A percentile compares a stretch with the other conserved stretches of the same genome.
Conservation (phyloP, 2,329 filamentous ascomycete species). For the Podosphaera fusca region DNA sequence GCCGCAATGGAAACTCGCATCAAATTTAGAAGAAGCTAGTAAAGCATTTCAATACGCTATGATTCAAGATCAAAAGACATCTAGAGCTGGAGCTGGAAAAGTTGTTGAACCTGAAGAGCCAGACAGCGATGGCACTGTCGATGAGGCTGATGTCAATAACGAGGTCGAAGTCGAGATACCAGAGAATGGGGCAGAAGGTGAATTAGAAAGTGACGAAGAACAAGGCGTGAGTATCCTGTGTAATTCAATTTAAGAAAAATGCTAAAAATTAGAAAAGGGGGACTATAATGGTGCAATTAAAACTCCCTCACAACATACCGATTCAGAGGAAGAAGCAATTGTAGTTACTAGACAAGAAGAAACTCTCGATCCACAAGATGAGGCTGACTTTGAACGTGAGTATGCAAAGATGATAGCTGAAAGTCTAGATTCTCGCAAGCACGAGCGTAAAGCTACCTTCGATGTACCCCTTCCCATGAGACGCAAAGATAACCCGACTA, state of each 20-base stretch:
- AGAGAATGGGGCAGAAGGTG: slow-evolving; percentile 23
- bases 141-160: slow-evolving; percentile 37
- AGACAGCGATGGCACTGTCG: slow-evolving; percentile 46
- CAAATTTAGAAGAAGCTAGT: slow-evolving; percentile 60
- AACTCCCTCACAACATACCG: slow-evolving; percentile 30
- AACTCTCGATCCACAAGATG: slow-evolving; percentile 73
- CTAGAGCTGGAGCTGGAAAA: slow-evolving; percentile 38
- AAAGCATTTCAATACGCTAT: slow-evolving; percentile 72
- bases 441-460: slow-evolving; percentile 82
- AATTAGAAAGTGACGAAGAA: slow-evolving; percentile 30
- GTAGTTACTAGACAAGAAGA: slow-evolving; percentile 81
- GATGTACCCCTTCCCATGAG: slow-evolving; percentile 95
- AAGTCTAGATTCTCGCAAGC: slow-evolving; percentile 84
- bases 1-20: slow-evolving; percentile 78
- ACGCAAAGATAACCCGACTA: slow-evolving; percentile 25
- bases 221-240: slow-evolving; percentile 23
- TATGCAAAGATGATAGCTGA: slow-evolving; percentile 98
- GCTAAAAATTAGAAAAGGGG: slow-evolving; percentile 2
- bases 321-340: slow-evolving; percentile 64
- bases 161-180: slow-evolving; percentile 32
- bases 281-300: slow-evolving; percentile 26
- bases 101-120: slow-evolving; percentile 47
- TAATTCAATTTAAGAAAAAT: neutral
- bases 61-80: slow-evolving; percentile 65
- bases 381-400: slow-evolving; percentile 93